Conservation (phyloP, 202 grass and related monocot genomes). For the Zoysia matrella region DNA sequence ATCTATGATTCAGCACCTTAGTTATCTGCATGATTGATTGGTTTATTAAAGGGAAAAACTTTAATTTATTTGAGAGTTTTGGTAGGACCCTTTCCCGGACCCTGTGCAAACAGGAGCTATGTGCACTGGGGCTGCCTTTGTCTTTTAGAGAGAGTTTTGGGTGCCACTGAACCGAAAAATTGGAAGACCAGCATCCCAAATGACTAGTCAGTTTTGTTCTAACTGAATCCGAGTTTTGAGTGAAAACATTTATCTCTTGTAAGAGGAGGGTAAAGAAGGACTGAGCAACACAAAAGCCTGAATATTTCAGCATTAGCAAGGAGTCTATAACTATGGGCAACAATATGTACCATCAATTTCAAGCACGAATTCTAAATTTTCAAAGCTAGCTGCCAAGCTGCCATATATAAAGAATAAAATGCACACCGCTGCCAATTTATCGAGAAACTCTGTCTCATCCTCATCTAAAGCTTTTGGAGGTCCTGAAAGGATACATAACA, state of each 20-base stretch:
- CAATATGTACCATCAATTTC: background rate
- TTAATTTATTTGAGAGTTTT: too few species aligned
- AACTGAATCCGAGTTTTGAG: background rate
- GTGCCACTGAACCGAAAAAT: too few species aligned
- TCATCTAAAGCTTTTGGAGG: conserved; percentile 97
- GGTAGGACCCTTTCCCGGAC: too few species aligned
- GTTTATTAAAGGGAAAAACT: too few species aligned
- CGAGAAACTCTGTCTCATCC: conserved; percentile 89
- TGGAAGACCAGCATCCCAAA: too few species aligned
- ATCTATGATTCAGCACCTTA: too few species aligned
- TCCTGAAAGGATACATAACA: conserved; percentile 51
- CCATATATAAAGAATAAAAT: conserved; percentile 43
- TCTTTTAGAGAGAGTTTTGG: too few species aligned
- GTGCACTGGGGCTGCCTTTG: too few species aligned
- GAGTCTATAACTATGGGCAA: background rate
- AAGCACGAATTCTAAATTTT: background rate
- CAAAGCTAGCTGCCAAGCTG: background rate
- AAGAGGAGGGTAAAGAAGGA: background rate
- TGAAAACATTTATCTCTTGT: background rate
- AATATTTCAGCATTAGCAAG: conserved; percentile 25
- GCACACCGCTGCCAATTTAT: conserved; percentile 74
- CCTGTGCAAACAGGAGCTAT: too few species aligned
- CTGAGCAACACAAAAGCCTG: background rate
- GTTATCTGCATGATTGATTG: too few species aligned
- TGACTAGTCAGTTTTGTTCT: background rate